A percentile compares a stretch with the other conserved stretches of the same genome.
These are phyloP conservation scores for Curvularia sp. DNA, from an alignment of 2,329 filamentous ascomycete species.

Conservation along the genomic window DNA sequence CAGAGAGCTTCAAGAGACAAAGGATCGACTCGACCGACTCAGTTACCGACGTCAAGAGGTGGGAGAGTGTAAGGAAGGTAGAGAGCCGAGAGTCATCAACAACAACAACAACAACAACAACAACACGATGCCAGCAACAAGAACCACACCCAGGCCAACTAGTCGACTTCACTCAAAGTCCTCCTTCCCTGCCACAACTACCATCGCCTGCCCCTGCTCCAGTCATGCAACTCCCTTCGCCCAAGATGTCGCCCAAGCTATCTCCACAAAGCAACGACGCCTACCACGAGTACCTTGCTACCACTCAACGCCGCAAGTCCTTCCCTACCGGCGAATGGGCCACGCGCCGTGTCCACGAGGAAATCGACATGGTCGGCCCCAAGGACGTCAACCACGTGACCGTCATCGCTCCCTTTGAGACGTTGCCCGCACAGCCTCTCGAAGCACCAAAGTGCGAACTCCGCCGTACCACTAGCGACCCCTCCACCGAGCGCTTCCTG, in stretches of 20 bases:
- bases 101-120: not conserved
- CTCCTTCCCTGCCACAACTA: not conserved
- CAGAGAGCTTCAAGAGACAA: slow-evolving; percentile 20
- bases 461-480: slow-evolving; percentile 12
- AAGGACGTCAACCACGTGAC: not conserved
- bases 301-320: slow-evolving; percentile 17
- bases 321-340: slow-evolving; percentile 16
- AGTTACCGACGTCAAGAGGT: not conserved
- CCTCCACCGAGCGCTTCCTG: slow-evolving; percentile 20
- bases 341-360: not conserved
- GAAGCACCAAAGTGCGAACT: slow-evolving; percentile 2
- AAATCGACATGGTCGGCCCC: not conserved
- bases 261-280: not conserved
- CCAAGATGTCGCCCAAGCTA: not conserved
- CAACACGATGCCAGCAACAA: not conserved
- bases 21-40: slow-evolving; percentile 20
- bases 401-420: not conserved
- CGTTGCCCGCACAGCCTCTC: not conserved
- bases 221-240: not conserved
- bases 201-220: not conserved
- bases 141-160: slow-evolving; percentile 23
- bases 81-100: not conserved
- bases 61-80: not conserved
- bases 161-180: slow-evolving; percentile 18
- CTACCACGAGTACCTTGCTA: slow-evolving; percentile 20